These are phyloP conservation scores for Yamadazyma songkhlaensis DNA, from an alignment of 1,139 yeast genomes.

Conservation along the genomic window DNA sequence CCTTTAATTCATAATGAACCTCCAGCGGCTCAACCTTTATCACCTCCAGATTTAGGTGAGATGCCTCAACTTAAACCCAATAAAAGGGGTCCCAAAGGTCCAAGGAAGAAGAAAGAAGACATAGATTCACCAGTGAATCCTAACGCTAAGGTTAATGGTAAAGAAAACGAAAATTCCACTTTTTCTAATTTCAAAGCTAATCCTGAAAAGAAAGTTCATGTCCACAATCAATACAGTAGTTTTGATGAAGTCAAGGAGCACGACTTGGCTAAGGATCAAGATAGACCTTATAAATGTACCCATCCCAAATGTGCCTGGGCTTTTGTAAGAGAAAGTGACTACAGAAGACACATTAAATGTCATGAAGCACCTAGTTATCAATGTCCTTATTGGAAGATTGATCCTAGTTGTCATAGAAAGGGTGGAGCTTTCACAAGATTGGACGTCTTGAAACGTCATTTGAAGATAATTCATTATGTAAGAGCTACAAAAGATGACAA, in stretches of 20 bases:
- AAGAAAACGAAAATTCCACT: too few relatives aligned
- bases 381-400: slow-evolving; percentile 69
- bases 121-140: not conserved
- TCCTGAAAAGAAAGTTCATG: slow-evolving; percentile 2
- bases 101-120: not conserved
- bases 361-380: slow-evolving; percentile 63
- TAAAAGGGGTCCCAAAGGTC: not conserved
- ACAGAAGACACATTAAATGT: slow-evolving; percentile 61
- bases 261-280: slow-evolving; percentile 6
- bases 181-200: slow-evolving; percentile 2
- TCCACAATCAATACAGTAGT: slow-evolving; percentile 10
- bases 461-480: slow-evolving; percentile 63
- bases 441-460: slow-evolving; percentile 69
- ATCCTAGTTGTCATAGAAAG: slow-evolving; percentile 68
- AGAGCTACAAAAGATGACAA: slow-evolving; percentile 36
- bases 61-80: not conserved
- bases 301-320: slow-evolving; percentile 62
- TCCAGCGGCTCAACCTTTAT: not conserved
- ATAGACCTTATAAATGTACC: slow-evolving; percentile 43
- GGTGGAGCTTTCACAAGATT: slow-evolving; percentile 70
- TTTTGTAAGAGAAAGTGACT: slow-evolving; percentile 63
- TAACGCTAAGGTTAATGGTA: not conserved
- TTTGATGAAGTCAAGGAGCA: slow-evolving; percentile 7
- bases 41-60: not conserved
- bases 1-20: not conserved